Conservation (phyloP, 768 basidiomycete genomes). For the Mycena galopus region DNA sequence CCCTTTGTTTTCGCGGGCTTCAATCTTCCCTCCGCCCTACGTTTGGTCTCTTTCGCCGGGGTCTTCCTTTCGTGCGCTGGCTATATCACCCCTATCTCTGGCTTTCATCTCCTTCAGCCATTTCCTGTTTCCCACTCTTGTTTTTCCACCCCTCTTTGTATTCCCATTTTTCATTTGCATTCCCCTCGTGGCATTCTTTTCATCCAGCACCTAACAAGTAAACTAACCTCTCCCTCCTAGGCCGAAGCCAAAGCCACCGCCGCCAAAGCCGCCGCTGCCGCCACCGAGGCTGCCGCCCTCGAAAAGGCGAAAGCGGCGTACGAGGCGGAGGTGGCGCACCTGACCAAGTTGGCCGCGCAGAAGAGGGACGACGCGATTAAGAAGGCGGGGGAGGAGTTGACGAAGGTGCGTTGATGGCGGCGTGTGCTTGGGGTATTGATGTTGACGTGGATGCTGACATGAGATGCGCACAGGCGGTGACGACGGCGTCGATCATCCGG, state of each 20-base stretch:
- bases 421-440: too few relatives aligned
- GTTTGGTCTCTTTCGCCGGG: too few relatives aligned
- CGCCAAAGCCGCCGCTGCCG: constrained; percentile 26
- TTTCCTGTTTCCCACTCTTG: background rate
- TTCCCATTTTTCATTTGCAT: too few relatives aligned
- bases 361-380: constrained; percentile 31
- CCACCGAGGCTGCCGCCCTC: constrained; percentile 15
- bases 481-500: constrained; percentile 27
- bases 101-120: too few relatives aligned
- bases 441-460: background rate
- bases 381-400: constrained; percentile 21
- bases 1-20: background rate
- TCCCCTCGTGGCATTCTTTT: background rate
- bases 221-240: background rate
- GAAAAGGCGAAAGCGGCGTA: constrained; percentile 25
- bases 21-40: background rate
- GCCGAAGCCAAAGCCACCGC: constrained; percentile 27
- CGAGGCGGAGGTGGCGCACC: constrained; percentile 25
- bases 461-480: constrained; percentile 7
- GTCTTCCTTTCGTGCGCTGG: too few relatives aligned
- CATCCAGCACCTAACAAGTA: background rate
- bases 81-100: too few relatives aligned
- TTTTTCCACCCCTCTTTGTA: background rate
- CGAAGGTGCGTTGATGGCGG: constrained; percentile 26
- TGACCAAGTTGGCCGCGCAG: constrained; percentile 29